Base-by-base conservation (phyloP, 129 eudicot species). In the Saposhnikovia divaricata region DNA sequence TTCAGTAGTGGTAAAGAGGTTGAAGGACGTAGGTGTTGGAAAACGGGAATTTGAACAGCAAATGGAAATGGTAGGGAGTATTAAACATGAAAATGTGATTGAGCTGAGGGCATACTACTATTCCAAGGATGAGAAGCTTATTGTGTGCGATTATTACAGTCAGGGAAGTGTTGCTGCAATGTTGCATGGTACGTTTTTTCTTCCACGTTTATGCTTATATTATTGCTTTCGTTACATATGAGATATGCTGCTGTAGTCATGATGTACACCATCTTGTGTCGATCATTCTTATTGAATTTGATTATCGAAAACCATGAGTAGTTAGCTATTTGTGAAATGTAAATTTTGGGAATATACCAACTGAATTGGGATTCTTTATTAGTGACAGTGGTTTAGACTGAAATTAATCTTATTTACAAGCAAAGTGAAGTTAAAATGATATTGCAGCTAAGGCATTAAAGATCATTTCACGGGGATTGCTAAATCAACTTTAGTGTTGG, bases 71-170 rank as follows among this genome's bases (percentile, higher is more conserved):
- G 91, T 91, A 44, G 98, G 98, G 75, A 80, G 92, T 73, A 94
- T 94, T 57, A 94, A 92, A 83, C 97, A 94, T n/a, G 93, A 90
- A 82, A 94, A 94, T 81, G 93, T 89, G 80, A 63, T 88, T 15
- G 98, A 89, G 79, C 89, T 94, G 71, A 86, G 98, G 84, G 98
- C 97, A 23, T 94, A 91, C 87, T 94, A 94, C 46, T 94, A 94
- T 78, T 94, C 98, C 9, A 94, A 91, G 79, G 98, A 94, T 66
- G 98, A 94, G 88, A 94, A 94, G 90, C 93, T 94, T 44, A 88
- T 89, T 72, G 98, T 94, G 59, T 91, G 86, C 50, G 97, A 92
- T 86, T 89, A 90, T 78, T 91, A 86, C 85, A 84, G 93, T 79
- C 89, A 87, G 77, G 98, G 98, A 77, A 92, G 97, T 57, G 88